These are phyloP conservation scores for Dactylellina parvicollis DNA, from an alignment of 2,329 filamentous ascomycete species.

Conservation along the genomic window DNA sequence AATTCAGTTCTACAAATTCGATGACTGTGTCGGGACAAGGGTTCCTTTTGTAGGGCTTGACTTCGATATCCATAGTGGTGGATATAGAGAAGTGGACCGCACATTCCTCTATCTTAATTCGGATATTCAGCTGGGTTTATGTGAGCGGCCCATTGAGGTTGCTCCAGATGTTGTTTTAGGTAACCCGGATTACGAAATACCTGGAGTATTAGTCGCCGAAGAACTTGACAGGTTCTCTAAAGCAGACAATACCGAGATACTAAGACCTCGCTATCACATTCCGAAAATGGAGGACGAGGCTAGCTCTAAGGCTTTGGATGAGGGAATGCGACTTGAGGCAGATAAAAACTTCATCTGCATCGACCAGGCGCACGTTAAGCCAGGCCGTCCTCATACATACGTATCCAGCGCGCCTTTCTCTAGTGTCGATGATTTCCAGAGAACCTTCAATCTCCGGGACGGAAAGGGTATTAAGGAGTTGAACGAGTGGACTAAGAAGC, in stretches of 20 bases:
- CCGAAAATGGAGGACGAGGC: not conserved
- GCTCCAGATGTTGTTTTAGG: not conserved
- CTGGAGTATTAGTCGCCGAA: not conserved
- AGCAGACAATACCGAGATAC: not conserved
- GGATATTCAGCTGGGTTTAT: not conserved
- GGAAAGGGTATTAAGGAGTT: not conserved
- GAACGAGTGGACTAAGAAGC: too few relatives aligned
- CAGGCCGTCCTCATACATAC: not conserved
- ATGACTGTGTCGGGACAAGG: not conserved
- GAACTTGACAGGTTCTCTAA: not conserved
- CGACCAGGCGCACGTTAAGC: not conserved
- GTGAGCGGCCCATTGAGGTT: not conserved
- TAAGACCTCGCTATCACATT: not conserved
- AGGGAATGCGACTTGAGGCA: not conserved
- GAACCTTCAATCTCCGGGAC: slow-evolving; percentile 1
- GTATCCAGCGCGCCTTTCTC: not conserved
- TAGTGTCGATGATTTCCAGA: not conserved
- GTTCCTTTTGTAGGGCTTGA: slow-evolving; percentile 1
- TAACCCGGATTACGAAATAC: not conserved
- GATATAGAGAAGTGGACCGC: not conserved
- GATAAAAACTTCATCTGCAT: not conserved
- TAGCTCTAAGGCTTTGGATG: not conserved
- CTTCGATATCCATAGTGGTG: not conserved
- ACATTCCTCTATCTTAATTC: slow-evolving; percentile 5
- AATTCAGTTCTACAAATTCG: not conserved